A percentile compares a stretch with the other conserved stretches of the same genome.
These are phyloP conservation scores for Euphorbia neoarborescens DNA, from an alignment of 441 rosid species.

Conservation along the genomic window DNA sequence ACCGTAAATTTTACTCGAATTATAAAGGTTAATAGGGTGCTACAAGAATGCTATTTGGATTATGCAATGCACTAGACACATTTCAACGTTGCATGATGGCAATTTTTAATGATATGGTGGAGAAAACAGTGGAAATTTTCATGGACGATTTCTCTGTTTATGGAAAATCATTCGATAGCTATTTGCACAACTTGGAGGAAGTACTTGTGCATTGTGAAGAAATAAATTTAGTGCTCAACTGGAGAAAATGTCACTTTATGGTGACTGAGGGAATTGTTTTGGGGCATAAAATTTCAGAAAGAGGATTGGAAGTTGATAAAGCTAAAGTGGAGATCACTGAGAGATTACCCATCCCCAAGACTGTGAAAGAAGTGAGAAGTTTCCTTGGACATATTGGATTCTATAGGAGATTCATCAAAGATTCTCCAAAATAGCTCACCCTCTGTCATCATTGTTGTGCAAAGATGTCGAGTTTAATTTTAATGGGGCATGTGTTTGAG, in stretches of 20 bases:
- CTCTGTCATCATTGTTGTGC: not conserved
- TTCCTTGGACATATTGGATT: not conserved
- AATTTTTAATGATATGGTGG: not conserved
- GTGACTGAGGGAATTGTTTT: not conserved
- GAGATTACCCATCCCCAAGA: not conserved
- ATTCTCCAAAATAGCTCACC: not conserved
- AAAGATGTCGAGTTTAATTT: not conserved
- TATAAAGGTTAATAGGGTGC: too few species aligned
- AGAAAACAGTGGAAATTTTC: not conserved
- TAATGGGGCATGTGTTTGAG: not conserved
- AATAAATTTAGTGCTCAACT: not conserved
- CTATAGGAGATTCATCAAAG: not conserved
- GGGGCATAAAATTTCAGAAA: not conserved
- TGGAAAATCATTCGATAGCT: not conserved
- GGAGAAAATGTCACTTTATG: not conserved
- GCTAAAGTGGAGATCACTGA: not conserved
- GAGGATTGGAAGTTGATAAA: not conserved
- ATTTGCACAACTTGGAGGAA: not conserved
- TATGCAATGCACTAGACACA: not conserved
- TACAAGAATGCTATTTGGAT: not conserved
- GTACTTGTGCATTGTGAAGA: not conserved
- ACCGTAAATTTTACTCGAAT: too few species aligned
- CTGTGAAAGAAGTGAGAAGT: not conserved
- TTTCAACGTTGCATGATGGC: not conserved
- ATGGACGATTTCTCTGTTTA: not conserved